These are phyloP conservation scores for Boletus eberwhitei DNA, from an alignment of 768 basidiomycete genomes.

Conservation along the genomic window DNA sequence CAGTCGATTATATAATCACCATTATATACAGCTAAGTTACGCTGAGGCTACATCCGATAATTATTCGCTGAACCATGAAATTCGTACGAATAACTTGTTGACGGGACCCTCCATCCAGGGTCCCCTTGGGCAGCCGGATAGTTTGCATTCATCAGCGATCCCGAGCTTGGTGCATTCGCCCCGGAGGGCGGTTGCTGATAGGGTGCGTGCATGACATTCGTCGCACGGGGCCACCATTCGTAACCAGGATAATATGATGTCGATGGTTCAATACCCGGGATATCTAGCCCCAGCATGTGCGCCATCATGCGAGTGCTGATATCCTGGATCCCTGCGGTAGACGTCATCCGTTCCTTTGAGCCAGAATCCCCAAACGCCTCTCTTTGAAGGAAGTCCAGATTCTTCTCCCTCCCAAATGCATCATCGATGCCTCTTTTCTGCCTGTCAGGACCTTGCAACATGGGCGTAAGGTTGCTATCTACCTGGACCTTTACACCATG, in stretches of 20 bases:
- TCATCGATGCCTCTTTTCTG: slow-evolving; percentile 59
- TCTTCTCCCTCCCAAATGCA: slow-evolving; percentile 59
- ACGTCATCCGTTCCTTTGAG: slow-evolving; percentile 24
- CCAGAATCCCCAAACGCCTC: slow-evolving; percentile 34
- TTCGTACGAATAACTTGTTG: slow-evolving; percentile 18
- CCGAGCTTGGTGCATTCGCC: neutral
- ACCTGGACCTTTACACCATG: slow-evolving; percentile 62
- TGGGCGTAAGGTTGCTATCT: slow-evolving; percentile 36
- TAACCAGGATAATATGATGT: slow-evolving; percentile 53
- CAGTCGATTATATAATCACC: slow-evolving; percentile 31
- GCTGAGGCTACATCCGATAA: slow-evolving; percentile 22
- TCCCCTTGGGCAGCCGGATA: slow-evolving; percentile 19
- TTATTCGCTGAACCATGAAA: slow-evolving; percentile 16
- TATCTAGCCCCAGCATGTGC: slow-evolving; percentile 65
- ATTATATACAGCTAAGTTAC: neutral
- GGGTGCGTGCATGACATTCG: slow-evolving; percentile 10
- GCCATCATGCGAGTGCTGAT: slow-evolving; percentile 66
- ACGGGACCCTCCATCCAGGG: slow-evolving; percentile 21
- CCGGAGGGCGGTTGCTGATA: slow-evolving; percentile 14
- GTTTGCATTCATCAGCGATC: slow-evolving; percentile 8
- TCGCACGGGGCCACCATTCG: slow-evolving; percentile 60
- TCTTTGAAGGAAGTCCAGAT: slow-evolving; percentile 41
- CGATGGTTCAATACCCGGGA: slow-evolving; percentile 55
- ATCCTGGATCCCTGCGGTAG: slow-evolving; percentile 51
- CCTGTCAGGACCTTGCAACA: slow-evolving; percentile 40